Percentiles rank a stretch among this genome's conserved stretches.
Conservation (phyloP, 371 early-diverging fungal genomes). For the Polyrhizophydium stewartii region DNA sequence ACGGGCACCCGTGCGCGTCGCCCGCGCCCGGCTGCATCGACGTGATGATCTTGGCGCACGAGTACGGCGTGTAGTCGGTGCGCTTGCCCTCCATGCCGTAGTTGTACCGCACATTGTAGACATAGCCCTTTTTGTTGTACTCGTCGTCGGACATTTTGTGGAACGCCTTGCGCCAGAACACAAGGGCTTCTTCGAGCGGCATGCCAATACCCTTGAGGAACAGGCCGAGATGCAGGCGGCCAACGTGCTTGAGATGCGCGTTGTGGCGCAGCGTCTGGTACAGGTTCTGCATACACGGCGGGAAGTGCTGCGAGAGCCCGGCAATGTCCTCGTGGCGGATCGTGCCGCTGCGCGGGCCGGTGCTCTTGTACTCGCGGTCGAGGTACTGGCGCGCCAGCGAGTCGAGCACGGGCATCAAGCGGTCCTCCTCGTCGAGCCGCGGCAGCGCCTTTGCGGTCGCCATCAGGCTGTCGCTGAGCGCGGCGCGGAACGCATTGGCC, state of each 20-base stretch:
- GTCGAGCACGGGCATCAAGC: conserved; percentile 79
- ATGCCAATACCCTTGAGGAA: conserved; percentile 96
- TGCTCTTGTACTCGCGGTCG: conserved; percentile 34
- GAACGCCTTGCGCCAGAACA: conserved; percentile 87
- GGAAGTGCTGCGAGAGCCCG: conserved; percentile 62
- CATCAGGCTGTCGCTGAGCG: conserved; percentile 56
- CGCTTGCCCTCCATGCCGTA: conserved; percentile 98
- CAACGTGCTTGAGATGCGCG: conserved; percentile 82
- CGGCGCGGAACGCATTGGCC: conserved; percentile 68
- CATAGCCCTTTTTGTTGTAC: conserved; percentile 86
- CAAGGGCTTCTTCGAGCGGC: conserved; percentile 82
- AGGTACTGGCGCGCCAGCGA: conserved; percentile 82
- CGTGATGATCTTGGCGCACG: conserved; percentile 88
- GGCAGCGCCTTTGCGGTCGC: conserved; percentile 72
- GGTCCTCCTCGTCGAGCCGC: conserved; percentile 90
- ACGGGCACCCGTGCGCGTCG: conserved; percentile 97
- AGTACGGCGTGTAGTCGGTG: conserved; percentile 85
- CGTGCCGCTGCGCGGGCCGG: neutral
- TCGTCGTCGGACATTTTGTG: conserved; percentile 74
- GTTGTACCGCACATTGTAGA: conserved; percentile 96
- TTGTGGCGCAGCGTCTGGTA: conserved; percentile 64
- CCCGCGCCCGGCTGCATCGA: conserved; percentile 70
- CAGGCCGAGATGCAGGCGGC: conserved; percentile 88
- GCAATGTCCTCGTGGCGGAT: conserved; percentile 25
- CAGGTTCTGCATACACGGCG: conserved; percentile 88